Percentiles rank a stretch among this genome's conserved stretches.
These are phyloP conservation scores for Scutellaria galericulata DNA, from an alignment of 257 asterid genomes.

Conservation along the genomic window DNA sequence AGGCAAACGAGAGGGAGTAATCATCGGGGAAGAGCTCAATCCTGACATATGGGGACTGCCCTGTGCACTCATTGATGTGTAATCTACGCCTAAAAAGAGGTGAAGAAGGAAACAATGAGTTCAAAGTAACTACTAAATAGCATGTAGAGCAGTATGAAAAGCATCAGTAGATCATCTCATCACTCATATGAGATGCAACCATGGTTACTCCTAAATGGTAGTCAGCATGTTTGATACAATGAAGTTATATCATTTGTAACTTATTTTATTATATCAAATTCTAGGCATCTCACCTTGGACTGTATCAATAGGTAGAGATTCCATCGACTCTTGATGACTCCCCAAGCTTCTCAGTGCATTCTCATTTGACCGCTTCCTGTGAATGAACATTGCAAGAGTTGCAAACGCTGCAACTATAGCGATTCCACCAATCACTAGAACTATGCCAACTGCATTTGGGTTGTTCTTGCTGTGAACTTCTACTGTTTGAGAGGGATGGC, in stretches of 20 bases:
- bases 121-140: neutral
- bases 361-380: slow-evolving; percentile 35
- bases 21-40: slow-evolving; percentile 61
- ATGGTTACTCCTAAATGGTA: neutral
- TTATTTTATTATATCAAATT: neutral
- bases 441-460: slow-evolving; percentile 45
- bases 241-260: neutral
- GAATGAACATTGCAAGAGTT: slow-evolving; percentile 43
- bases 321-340: slow-evolving; percentile 47
- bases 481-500: slow-evolving; percentile 48
- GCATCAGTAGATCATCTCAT: neutral
- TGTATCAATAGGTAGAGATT: slow-evolving; percentile 51
- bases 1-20: slow-evolving; percentile 66
- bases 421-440: slow-evolving; percentile 52
- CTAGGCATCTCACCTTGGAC: slow-evolving; percentile 48
- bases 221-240: neutral
- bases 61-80: slow-evolving; percentile 46
- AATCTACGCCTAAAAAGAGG: slow-evolving; percentile 36
- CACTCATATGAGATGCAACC: neutral
- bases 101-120: neutral
- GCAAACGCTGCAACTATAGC: slow-evolving; percentile 57
- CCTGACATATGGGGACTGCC: slow-evolving; percentile 56
- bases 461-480: slow-evolving; percentile 46
- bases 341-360: slow-evolving; percentile 35
- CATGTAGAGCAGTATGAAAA: neutral